Conservation (phyloP, 441 rosid genomes). For the Gossypium aridum region DNA sequence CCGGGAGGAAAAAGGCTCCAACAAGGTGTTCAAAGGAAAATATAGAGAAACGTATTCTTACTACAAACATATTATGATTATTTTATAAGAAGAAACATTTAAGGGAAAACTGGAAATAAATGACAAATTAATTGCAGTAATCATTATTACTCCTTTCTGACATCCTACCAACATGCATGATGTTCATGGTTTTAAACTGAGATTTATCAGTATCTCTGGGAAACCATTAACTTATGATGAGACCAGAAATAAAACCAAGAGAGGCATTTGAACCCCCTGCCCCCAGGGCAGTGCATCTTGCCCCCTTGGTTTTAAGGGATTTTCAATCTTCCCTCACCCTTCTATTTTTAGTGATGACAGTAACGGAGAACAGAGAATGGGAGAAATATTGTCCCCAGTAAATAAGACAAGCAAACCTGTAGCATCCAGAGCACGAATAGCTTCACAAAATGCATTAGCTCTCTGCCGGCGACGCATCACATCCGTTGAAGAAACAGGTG, state of each 20-base stretch:
- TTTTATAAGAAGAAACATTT: no score
- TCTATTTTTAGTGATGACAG: background rate
- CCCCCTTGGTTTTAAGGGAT: background rate
- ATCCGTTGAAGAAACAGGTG: constrained; percentile 59
- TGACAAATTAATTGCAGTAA: no score
- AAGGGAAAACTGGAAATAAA: no score
- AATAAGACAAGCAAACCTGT: constrained; percentile 51
- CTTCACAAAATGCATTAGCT: constrained; percentile 90
- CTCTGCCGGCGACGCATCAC: constrained; percentile 71
- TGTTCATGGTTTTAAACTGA: no score
- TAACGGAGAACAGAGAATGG: background rate
- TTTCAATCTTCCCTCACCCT: background rate
- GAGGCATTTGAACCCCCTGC: no score
- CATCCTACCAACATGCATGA: no score
- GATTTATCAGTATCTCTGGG: no score
- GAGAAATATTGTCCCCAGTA: background rate
- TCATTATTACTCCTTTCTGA: no score
- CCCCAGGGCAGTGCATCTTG: background rate
- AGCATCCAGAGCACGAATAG: constrained; percentile 93
- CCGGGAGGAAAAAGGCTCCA: background rate
- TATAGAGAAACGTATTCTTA: no score
- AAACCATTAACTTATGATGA: no score
- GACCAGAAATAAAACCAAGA: no score
- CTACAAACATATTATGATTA: no score
- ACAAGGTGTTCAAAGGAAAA: background rate